Evolutionary conservation across 352 stramenopile genomes (phyloP), one percentile per base, ranked within the genome.

Genomic region (Phytophthora fragariae): DNA sequence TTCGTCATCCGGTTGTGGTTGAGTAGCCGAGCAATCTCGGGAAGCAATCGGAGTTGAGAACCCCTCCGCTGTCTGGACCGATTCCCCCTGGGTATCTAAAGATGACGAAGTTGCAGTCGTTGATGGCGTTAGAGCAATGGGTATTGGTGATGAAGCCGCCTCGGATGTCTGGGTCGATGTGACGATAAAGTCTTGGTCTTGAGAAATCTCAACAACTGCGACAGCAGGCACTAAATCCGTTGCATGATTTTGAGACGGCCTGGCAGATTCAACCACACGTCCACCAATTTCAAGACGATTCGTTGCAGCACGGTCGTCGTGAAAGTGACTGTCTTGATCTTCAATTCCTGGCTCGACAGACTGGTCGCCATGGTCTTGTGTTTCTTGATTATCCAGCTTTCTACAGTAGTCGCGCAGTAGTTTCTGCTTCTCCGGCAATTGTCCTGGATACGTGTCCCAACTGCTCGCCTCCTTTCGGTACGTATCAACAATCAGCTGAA

Each of bases 371-470:
- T 57, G n/a, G 44, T 50, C 49, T 21, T 57, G 35, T 27, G 41
- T 10, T n/a, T 65, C 46, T 27, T 63, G 47, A 5, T 59, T 46
- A 52, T 75, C 62, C 44, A 79, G 10, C n/a, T 50, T 58, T 17
- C 39, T 62, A 24, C 62, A 73, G 17, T 76, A 79, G 3, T 21
- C 49, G 37, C 52, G 62, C 52, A 79, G 33, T 2, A 79, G 31
- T 9, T 50, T 29, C 15, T 75, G 50, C 53, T 68, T 75, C 27
- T 72, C 72, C 2, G 68, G 64, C 52, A 76, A 49, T 0, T 49
- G 24, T 5, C 33, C 33, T 6, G 49, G 37, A 14, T 57, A 46
- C 10, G 37, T 39, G 1, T 70, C 11, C 41, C 50, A 39, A 10
- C 29, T 19, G 14, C 21, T 53, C 10, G 55, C 17, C 35, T 69